A percentile compares a stretch with the other conserved stretches of the same genome.
phyloP scores from a whole-genome alignment of 2,329 filamentous ascomycete genomes.

The Beauveria sp. region DNA sequence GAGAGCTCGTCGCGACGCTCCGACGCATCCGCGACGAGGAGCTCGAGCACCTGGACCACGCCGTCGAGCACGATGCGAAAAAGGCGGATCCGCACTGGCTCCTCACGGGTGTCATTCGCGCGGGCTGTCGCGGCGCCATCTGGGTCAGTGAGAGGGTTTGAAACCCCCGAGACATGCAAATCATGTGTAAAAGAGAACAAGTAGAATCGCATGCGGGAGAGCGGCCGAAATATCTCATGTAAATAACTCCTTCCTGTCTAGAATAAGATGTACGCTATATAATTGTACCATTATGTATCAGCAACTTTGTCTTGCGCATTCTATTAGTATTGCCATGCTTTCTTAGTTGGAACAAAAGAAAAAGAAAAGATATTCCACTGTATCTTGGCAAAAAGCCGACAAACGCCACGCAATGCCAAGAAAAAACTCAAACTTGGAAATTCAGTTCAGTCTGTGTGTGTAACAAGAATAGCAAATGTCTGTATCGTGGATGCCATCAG shows the following conservation, averaged over 20 bases:
- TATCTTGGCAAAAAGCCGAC: not conserved
- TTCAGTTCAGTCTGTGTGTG: not conserved
- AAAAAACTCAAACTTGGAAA: not conserved
- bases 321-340: constrained; percentile 1
- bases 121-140: constrained; percentile 88
- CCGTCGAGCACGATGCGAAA: constrained; percentile 86
- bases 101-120: constrained; percentile 76
- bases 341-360: constrained; percentile 5
- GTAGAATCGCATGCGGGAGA: not conserved
- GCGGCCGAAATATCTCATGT: not conserved
- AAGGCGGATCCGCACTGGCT: constrained; percentile 85
- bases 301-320: not conserved
- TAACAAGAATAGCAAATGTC: not conserved
- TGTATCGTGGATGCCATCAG: not conserved
- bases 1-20: constrained; percentile 63
- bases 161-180: constrained; percentile 4
- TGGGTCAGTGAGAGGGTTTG: constrained; percentile 76
- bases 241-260: not conserved
- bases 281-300: constrained; percentile 2
- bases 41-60: constrained; percentile 91
- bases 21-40: constrained; percentile 89
- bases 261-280: not conserved
- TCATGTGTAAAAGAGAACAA: not conserved
- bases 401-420: constrained; percentile 5
- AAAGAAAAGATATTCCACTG: constrained; percentile 2